phyloP scores from a whole-genome alignment of 495 filamentous ascomycete genomes.

The Daldinia vernicosa region DNA sequence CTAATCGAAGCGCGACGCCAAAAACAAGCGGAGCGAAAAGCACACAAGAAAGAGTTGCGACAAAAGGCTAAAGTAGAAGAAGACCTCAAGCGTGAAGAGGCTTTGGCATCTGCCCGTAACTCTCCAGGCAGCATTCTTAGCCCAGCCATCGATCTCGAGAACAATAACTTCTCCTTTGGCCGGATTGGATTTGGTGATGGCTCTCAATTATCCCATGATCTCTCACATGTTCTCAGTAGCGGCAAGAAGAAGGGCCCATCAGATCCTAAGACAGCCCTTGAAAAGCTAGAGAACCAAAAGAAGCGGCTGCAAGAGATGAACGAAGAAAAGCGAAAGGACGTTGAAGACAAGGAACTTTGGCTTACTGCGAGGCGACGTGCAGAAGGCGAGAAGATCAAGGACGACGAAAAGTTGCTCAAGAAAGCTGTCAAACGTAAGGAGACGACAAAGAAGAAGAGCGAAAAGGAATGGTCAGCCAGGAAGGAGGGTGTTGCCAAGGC shows the following conservation, averaged over 20 bases:
- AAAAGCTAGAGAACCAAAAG: conserved; percentile 75
- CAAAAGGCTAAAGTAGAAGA: conserved; percentile 79
- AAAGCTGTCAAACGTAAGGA: conserved; percentile 96
- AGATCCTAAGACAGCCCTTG: conserved; percentile 79
- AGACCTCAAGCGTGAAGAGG: conserved; percentile 71
- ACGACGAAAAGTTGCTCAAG: conserved; percentile 88
- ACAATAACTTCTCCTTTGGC: conserved; percentile 77
- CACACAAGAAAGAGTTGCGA: conserved; percentile 84
- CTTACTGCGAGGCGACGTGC: conserved; percentile 88
- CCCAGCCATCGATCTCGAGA: conserved; percentile 74
- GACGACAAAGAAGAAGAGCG: conserved; percentile 85
- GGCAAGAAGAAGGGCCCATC: conserved; percentile 76
- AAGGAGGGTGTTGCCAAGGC: conserved; percentile 76
- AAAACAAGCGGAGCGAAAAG: conserved; percentile 85
- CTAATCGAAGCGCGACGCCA: conserved; percentile 86
- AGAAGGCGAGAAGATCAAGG: conserved; percentile 88
- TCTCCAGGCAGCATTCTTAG: conserved; percentile 65
- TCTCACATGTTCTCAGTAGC: conserved; percentile 64
- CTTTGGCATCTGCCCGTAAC: conserved; percentile 69
- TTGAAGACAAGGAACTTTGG: conserved; percentile 94
- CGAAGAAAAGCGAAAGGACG: conserved; percentile 78
- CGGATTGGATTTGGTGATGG: conserved; percentile 88
- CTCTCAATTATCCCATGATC: conserved; percentile 71
- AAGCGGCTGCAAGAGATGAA: conserved; percentile 73
- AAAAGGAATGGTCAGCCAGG: conserved; percentile 87